Evolutionary conservation across 192 early-diverging fungal genomes (phyloP).

Genomic region (Obelidium mucronatum): DNA sequence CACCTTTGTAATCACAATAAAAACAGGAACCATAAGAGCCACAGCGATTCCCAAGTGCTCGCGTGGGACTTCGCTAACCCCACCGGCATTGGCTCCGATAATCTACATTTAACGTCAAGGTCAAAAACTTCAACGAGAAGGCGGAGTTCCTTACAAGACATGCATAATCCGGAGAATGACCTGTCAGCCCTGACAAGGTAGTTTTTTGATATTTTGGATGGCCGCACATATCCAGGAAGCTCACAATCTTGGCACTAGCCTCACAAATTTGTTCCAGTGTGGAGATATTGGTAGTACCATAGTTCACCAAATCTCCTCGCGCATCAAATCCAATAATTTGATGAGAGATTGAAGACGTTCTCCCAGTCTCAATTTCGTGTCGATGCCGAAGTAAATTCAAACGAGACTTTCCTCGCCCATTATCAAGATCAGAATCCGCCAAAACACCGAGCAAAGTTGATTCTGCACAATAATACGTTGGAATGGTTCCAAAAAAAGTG

Average conservation of each 20-base stretch:
- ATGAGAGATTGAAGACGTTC: slow-evolving; percentile 86
- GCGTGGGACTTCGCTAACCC: slow-evolving; percentile 71
- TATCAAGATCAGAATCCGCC: slow-evolving; percentile 82
- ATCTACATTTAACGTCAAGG: slow-evolving; percentile 37
- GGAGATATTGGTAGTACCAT: slow-evolving; percentile 74
- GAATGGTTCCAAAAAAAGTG: background rate
- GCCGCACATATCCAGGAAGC: slow-evolving; percentile 90
- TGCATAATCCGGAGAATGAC: slow-evolving; percentile 83
- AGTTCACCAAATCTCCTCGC: slow-evolving; percentile 77
- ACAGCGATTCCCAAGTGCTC: slow-evolving; percentile 84
- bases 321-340: slow-evolving; percentile 87
- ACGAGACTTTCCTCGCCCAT: slow-evolving; percentile 83
- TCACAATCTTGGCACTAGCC: slow-evolving; percentile 79
- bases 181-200: slow-evolving; percentile 85
- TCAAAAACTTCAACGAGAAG: background rate
- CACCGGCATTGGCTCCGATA: slow-evolving; percentile 72
- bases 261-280: slow-evolving; percentile 89
- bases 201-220: slow-evolving; percentile 88
- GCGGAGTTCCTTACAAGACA: slow-evolving; percentile 54
- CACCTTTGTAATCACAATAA: slow-evolving; percentile 88
- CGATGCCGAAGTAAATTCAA: slow-evolving; percentile 87
- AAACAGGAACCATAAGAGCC: slow-evolving; percentile 78
- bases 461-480: slow-evolving; percentile 42
- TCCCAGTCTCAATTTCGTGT: slow-evolving; percentile 90
- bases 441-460: slow-evolving; percentile 87